Percentiles rank a stretch among this genome's conserved stretches.
Conservation (phyloP, 139 green algal genomes). For the Tetradesmus lagerheimii region DNA sequence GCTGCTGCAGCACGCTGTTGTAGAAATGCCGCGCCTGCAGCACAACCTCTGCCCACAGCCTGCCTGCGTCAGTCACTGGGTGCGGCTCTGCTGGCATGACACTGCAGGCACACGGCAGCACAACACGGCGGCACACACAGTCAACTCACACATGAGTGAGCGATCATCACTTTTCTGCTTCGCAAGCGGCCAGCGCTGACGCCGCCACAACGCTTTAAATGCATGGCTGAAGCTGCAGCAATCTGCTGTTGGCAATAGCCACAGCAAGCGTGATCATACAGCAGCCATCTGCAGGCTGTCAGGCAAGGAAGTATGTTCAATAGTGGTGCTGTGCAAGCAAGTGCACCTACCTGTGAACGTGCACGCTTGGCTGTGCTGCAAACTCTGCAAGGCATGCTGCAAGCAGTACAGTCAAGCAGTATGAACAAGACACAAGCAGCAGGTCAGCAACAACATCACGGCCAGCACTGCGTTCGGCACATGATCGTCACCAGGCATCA, state of each 20-base stretch:
- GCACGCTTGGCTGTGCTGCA: not conserved
- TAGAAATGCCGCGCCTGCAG: conserved; percentile 8
- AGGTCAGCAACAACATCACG: no score
- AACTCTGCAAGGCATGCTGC: conserved; percentile 12
- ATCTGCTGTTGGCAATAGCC: no score
- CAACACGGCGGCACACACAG: no score
- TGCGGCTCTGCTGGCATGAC: not conserved
- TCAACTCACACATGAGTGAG: no score
- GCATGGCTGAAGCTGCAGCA: no score
- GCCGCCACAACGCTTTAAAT: no score
- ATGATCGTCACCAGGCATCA: no score
- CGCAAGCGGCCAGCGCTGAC: not conserved
- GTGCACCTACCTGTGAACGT: conserved; percentile 35
- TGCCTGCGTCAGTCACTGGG: not conserved
- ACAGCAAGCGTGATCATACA: no score
- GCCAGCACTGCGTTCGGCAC: no score
- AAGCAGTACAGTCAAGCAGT: not conserved
- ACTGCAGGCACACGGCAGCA: not conserved
- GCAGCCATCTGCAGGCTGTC: no score
- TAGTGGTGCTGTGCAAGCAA: not conserved
- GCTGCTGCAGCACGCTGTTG: not conserved
- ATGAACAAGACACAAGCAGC: not conserved
- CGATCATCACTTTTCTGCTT: not conserved
- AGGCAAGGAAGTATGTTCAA: not conserved
- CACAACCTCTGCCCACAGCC: not conserved